Evolutionary conservation across 768 basidiomycete species (phyloP).

Genomic region (Coprinellus aureogranulatus): DNA sequence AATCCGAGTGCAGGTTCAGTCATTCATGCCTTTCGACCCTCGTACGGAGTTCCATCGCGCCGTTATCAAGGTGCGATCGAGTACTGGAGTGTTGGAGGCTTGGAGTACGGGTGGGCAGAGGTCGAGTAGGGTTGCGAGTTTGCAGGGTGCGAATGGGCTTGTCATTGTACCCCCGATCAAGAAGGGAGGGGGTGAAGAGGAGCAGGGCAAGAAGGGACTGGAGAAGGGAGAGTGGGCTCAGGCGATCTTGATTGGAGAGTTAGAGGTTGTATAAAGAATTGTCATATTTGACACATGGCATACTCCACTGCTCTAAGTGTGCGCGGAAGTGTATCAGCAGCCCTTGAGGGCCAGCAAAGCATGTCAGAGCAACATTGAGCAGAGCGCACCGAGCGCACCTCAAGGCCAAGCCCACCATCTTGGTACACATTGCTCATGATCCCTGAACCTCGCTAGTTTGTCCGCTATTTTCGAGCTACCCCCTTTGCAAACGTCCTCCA

Average conservation of each 20-base stretch:
- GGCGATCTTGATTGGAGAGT: slow-evolving; percentile 70
- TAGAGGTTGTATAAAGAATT: slow-evolving; percentile 26
- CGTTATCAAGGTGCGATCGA: slow-evolving; percentile 34
- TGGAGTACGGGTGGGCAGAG: slow-evolving; percentile 85
- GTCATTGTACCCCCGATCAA: slow-evolving; percentile 57
- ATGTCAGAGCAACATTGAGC: too few relatives aligned
- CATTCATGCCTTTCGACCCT: slow-evolving; percentile 60
- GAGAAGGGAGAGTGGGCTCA: slow-evolving; percentile 55
- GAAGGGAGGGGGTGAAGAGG: background rate
- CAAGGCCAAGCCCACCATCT: too few relatives aligned
- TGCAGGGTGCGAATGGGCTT: slow-evolving; percentile 79
- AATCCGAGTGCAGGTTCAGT: slow-evolving; percentile 60
- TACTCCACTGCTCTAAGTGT: too few relatives aligned
- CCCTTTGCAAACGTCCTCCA: too few relatives aligned
- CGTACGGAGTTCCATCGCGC: slow-evolving; percentile 86
- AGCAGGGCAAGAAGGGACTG: slow-evolving; percentile 26
- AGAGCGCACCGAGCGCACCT: too few relatives aligned
- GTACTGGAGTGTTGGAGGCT: slow-evolving; percentile 32
- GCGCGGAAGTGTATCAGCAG: too few relatives aligned
- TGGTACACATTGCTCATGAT: too few relatives aligned
- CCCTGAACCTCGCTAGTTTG: too few relatives aligned
- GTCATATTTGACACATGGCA: too few relatives aligned
- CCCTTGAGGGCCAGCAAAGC: too few relatives aligned
- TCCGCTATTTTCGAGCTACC: too few relatives aligned
- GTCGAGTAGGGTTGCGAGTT: slow-evolving; percentile 76